These are phyloP conservation scores for Stropharia rugosoannulata DNA, from an alignment of 768 basidiomycete species.

Conservation along the genomic window DNA sequence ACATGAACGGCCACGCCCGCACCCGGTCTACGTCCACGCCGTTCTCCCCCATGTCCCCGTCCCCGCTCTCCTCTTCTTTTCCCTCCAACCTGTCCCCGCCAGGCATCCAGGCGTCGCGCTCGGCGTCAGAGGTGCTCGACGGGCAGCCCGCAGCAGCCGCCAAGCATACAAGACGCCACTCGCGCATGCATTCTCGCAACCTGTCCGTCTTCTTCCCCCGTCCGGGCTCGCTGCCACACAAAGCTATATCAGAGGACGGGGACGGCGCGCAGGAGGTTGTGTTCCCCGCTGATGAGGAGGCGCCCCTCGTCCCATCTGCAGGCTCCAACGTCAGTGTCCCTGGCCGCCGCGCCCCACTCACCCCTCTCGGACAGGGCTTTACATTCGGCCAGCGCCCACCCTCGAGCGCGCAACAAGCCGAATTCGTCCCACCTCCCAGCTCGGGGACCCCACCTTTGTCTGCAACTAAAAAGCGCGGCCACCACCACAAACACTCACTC, in stretches of 20 bases:
- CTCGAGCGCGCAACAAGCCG: slow-evolving; percentile 29
- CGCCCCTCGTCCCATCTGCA: slow-evolving; percentile 48
- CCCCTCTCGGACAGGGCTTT: slow-evolving; percentile 54
- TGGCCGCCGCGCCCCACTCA: slow-evolving; percentile 32
- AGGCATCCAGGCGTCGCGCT: slow-evolving; percentile 15
- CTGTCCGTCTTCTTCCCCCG: slow-evolving; percentile 90
- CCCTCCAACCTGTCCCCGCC: slow-evolving; percentile 17
- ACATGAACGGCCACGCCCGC: slow-evolving; percentile 35
- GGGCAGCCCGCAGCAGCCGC: slow-evolving; percentile 6
- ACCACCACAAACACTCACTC: slow-evolving; percentile 91
- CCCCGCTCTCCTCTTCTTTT: slow-evolving; percentile 44
- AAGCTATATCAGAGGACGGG: slow-evolving; percentile 70
- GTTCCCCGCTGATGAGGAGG: slow-evolving; percentile 41
- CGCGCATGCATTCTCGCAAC: slow-evolving; percentile 86
- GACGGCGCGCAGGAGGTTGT: slow-evolving; percentile 59
- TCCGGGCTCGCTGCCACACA: slow-evolving; percentile 60
- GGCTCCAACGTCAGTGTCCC: slow-evolving; percentile 38
- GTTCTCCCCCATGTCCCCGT: slow-evolving; percentile 47
- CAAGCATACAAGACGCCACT: slow-evolving; percentile 46
- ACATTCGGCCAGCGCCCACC: slow-evolving; percentile 62
- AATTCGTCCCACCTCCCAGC: slow-evolving; percentile 18
- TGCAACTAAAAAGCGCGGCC: slow-evolving; percentile 56
- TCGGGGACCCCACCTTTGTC: slow-evolving; percentile 18
- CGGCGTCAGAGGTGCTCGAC: slow-evolving; percentile 20
- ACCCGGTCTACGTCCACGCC: slow-evolving; percentile 52